These are phyloP conservation scores for Tolypocladium tropicale DNA, from an alignment of 2,329 filamentous ascomycete genomes.

Conservation along the genomic window DNA sequence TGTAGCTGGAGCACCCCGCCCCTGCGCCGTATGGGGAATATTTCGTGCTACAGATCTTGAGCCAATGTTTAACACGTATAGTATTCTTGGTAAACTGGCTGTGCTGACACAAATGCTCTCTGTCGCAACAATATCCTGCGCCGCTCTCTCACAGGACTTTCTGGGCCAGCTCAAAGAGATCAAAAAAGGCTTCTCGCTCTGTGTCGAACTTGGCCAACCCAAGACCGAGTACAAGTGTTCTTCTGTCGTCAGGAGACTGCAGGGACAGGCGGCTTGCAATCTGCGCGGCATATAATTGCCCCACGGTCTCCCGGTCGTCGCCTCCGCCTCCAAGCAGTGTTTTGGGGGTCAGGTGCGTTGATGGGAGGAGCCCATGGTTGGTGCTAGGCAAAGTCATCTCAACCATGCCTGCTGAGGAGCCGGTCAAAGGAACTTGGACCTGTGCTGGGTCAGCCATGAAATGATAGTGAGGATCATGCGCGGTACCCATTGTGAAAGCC, in stretches of 20 bases:
- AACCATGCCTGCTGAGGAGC: slow-evolving; percentile 51
- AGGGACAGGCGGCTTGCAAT: slow-evolving; percentile 72
- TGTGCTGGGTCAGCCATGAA: slow-evolving; percentile 20
- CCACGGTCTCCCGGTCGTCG: slow-evolving; percentile 68
- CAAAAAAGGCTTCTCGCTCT: slow-evolving; percentile 50
- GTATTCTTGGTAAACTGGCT: too few species aligned
- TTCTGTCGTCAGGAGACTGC: slow-evolving; percentile 53
- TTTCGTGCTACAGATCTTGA: too few species aligned
- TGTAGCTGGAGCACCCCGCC: too few species aligned
- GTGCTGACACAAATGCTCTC: not conserved
- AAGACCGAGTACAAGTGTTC: slow-evolving; percentile 52
- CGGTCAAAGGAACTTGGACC: slow-evolving; percentile 71
- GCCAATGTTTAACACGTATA: not conserved
- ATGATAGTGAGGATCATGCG: not conserved
- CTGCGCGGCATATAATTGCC: slow-evolving; percentile 82
- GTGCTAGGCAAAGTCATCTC: slow-evolving; percentile 46
- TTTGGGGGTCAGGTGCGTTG: slow-evolving; percentile 72
- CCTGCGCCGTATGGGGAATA: too few species aligned
- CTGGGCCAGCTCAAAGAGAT: slow-evolving; percentile 52
- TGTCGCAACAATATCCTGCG: too few species aligned
- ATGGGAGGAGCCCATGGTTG: slow-evolving; percentile 51
- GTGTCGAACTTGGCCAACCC: slow-evolving; percentile 42
- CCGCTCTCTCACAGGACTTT: slow-evolving; percentile 34
- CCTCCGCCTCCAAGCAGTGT: slow-evolving; percentile 79
- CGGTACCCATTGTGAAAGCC: slow-evolving; percentile 82